phyloP scores from a whole-genome alignment of 1,139 yeast species.

The Kodamaea ohmeri region DNA sequence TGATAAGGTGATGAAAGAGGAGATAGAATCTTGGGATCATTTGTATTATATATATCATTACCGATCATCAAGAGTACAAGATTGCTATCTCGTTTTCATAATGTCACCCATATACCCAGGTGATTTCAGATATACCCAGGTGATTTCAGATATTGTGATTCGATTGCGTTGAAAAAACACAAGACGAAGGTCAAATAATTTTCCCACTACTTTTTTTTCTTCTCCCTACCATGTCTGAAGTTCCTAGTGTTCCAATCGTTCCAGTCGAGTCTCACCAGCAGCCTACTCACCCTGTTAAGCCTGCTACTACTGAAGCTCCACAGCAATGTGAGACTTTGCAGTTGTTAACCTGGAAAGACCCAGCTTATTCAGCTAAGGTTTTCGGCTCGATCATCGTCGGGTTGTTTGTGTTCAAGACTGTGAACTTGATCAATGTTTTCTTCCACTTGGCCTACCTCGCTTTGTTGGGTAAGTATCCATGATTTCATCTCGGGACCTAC shows the following conservation, averaged over 20 bases:
- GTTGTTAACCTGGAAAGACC: conserved; percentile 81
- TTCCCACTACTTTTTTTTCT: conserved; percentile 7
- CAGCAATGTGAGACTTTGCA: conserved; percentile 13
- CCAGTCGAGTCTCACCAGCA: conserved; percentile 7
- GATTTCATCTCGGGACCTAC: background rate
- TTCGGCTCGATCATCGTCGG: conserved; percentile 63
- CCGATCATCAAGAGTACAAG: no score
- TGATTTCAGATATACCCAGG: no score
- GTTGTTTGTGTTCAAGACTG: conserved; percentile 63
- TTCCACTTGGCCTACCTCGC: conserved; percentile 52
- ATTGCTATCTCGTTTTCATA: no score
- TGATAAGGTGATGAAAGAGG: no score
- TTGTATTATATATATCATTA: no score
- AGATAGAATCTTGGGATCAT: no score
- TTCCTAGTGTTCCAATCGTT: conserved; percentile 13
- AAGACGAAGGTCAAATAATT: conserved; percentile 3
- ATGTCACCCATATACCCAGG: no score
- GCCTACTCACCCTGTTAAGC: background rate
- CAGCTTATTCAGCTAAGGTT: conserved; percentile 72
- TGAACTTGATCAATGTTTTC: conserved; percentile 66
- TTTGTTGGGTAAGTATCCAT: conserved; percentile 40
- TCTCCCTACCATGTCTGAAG: conserved; percentile 7
- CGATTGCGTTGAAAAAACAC: conserved; percentile 1
- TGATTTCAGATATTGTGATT: no score
- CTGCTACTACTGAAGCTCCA: conserved; percentile 14